These are phyloP conservation scores for Xylaria grammica DNA, from an alignment of 495 filamentous ascomycete genomes.

Conservation along the genomic window DNA sequence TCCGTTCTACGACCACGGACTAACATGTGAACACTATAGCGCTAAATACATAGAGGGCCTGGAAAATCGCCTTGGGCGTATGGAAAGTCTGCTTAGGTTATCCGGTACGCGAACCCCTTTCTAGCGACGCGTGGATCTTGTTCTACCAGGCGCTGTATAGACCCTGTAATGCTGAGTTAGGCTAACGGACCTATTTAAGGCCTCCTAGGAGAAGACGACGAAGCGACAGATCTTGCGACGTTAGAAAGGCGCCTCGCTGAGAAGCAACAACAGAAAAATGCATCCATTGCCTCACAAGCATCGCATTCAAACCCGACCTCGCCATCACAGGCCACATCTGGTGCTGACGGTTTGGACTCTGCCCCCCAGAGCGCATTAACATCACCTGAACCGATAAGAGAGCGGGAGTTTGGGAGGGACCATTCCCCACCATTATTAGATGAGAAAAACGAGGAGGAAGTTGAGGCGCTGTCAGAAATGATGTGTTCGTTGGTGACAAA, in stretches of 20 bases:
- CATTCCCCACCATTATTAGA: slow-evolving; percentile 40
- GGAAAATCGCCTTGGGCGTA: slow-evolving; percentile 90
- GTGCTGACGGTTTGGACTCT: slow-evolving; percentile 54
- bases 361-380: slow-evolving; percentile 65
- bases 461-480: slow-evolving; percentile 93
- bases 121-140: background rate
- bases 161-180: background rate
- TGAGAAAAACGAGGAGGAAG: slow-evolving; percentile 64
- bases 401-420: slow-evolving; percentile 44
- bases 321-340: slow-evolving; percentile 49
- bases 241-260: slow-evolving; percentile 83
- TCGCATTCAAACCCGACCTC: slow-evolving; percentile 52
- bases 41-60: slow-evolving; percentile 98
- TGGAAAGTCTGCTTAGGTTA: slow-evolving; percentile 88
- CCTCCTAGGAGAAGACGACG: slow-evolving; percentile 82
- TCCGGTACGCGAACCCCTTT: slow-evolving; percentile 60
- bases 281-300: slow-evolving; percentile 45
- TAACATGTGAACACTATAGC: slow-evolving; percentile 39
- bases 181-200: slow-evolving; percentile 38
- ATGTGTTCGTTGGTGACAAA: slow-evolving; percentile 99
- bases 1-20: slow-evolving; percentile 14
- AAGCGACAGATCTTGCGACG: slow-evolving; percentile 85
- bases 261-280: slow-evolving; percentile 56
- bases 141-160: background rate
- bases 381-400: slow-evolving; percentile 62